Evolutionary conservation across 192 early-diverging fungal species (phyloP).

Genomic region (Linnemannia elongata): DNA sequence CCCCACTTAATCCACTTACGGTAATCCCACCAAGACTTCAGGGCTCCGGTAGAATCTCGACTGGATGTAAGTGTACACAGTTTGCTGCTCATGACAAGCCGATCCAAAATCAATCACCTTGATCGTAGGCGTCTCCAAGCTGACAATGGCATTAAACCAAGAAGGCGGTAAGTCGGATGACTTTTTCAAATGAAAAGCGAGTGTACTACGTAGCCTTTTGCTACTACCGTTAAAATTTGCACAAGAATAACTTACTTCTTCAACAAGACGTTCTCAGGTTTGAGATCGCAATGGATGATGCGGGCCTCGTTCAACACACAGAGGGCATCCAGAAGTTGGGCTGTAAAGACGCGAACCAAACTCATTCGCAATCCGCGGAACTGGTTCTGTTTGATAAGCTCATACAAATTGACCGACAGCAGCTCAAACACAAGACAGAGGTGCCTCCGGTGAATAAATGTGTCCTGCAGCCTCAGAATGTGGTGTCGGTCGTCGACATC

Average conservation of each 20-base stretch:
- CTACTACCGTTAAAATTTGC: too few species aligned
- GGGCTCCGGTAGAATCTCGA: conserved; percentile 97
- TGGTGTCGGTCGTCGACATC: conserved; percentile 91
- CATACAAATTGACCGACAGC: conserved; percentile 96
- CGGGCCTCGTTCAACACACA: conserved; percentile 87
- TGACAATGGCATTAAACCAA: conserved; percentile 31
- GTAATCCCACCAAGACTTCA: conserved; percentile 94
- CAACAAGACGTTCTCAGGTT: conserved; percentile 97
- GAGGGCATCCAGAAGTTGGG: conserved; percentile 94
- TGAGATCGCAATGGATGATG: conserved; percentile 98
- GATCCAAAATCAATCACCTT: conserved; percentile 99
- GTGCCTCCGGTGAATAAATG: conserved; percentile 94
- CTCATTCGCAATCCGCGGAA: conserved; percentile 95
- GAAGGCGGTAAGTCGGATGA: neutral
- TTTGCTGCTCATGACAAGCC: conserved; percentile 94
- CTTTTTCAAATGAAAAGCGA: neutral
- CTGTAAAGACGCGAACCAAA: conserved; percentile 91
- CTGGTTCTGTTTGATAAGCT: conserved; percentile 97
- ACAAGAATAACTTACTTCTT: conserved; percentile 72
- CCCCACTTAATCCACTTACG: conserved; percentile 45
- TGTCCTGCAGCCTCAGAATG: conserved; percentile 89
- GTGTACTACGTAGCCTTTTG: too few species aligned
- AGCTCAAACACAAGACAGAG: conserved; percentile 98
- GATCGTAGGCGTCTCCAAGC: conserved; percentile 90
- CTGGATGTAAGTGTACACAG: conserved; percentile 98